Evolutionary conservation across 169 alveolate species (phyloP).

Genomic region (Cryptosporidium xiaoi): DNA sequence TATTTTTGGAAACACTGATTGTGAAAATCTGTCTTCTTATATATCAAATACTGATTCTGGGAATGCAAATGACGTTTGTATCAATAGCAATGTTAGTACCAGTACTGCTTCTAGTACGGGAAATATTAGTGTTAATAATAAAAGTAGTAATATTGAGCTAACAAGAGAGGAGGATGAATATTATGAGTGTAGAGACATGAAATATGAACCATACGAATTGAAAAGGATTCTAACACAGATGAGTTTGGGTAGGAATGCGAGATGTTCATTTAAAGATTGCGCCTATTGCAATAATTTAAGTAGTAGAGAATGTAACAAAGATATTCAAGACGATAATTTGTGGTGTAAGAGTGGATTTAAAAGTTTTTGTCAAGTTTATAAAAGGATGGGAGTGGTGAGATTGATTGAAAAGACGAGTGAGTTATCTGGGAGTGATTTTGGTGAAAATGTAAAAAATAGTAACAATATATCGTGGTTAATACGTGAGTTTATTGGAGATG

Average conservation of each 20-base stretch:
- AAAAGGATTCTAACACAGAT: conserved; percentile 40
- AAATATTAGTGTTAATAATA: background rate
- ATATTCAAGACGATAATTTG: background rate
- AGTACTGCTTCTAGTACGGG: too few species aligned
- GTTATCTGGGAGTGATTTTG: too few species aligned
- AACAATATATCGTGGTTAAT: conserved; percentile 30
- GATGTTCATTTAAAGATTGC: conserved; percentile 10
- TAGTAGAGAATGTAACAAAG: background rate
- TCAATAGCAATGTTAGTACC: too few species aligned
- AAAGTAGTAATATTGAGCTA: background rate
- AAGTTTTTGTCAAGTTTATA: conserved; percentile 25
- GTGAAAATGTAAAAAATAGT: background rate
- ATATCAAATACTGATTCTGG: too few species aligned
- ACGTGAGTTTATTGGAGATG: conserved; percentile 62
- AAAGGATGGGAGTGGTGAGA: conserved; percentile 51
- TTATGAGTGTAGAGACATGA: conserved; percentile 51
- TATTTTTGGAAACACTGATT: too few species aligned
- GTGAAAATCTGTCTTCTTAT: too few species aligned
- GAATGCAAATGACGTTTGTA: too few species aligned
- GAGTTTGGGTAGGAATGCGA: conserved; percentile 1
- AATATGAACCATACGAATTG: conserved; percentile 4
- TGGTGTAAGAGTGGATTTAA: conserved; percentile 43
- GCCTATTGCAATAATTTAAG: background rate
- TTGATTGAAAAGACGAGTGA: background rate
- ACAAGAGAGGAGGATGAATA: conserved; percentile 27